Percentiles rank a stretch among this genome's conserved stretches.
Evolutionary conservation across 2,329 filamentous ascomycete genomes (phyloP).

Genomic region (Grosmannia huntii): DNA sequence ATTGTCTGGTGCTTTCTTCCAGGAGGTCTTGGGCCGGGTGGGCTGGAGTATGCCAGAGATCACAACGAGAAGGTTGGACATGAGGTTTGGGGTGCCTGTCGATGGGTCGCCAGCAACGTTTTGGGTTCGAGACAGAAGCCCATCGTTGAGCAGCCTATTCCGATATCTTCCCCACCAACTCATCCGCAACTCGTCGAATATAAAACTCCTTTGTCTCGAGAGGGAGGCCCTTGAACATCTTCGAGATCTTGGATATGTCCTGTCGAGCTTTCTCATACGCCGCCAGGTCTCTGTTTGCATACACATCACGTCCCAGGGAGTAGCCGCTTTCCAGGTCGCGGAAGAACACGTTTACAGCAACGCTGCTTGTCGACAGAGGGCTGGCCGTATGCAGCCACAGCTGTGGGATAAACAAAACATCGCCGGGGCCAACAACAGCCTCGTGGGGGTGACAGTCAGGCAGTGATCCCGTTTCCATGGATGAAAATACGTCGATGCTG

Average conservation of each 20-base stretch:
- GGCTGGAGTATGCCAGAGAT: conserved; percentile 27
- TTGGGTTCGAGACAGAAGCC: not conserved
- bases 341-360: conserved; percentile 89
- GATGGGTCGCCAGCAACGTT: conserved; percentile 5
- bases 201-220: conserved; percentile 62
- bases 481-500: conserved; percentile 56
- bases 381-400: conserved; percentile 73
- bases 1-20: conserved; percentile 33
- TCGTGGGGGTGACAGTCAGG: conserved; percentile 49
- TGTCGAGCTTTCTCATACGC: conserved; percentile 71
- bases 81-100: conserved; percentile 14
- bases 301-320: conserved; percentile 66
- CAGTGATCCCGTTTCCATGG: conserved; percentile 26
- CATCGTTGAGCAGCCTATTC: not conserved
- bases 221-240: conserved; percentile 52
- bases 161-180: conserved; percentile 32
- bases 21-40: conserved; percentile 17
- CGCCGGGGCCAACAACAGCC: conserved; percentile 53
- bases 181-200: conserved; percentile 55
- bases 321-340: conserved; percentile 55
- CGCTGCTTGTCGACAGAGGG: conserved; percentile 44
- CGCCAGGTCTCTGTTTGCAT: conserved; percentile 75
- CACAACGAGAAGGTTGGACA: conserved; percentile 23
- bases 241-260: conserved; percentile 55
- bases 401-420: conserved; percentile 68